phyloP scores from a whole-genome alignment of 495 filamentous ascomycete species.

The Xylaria longipes region DNA sequence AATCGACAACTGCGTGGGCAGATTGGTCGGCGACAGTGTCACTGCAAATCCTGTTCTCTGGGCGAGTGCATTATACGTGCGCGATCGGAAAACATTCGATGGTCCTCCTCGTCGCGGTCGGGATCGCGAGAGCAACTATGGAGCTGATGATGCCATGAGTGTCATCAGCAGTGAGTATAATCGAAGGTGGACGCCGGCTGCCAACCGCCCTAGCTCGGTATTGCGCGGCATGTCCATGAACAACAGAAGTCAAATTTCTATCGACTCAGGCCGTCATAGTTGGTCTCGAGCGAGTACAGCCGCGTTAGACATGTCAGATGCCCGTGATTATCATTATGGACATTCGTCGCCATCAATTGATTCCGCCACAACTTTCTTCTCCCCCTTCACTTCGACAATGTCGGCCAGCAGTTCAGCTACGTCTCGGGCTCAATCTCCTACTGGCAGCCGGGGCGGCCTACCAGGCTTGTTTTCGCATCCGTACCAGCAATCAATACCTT shows the following conservation, averaged over 20 bases:
- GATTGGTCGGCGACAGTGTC: conserved; percentile 85
- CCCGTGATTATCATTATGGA: conserved; percentile 71
- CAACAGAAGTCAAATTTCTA: conserved; percentile 68
- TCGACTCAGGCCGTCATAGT: conserved; percentile 70
- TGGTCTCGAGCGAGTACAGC: conserved; percentile 60
- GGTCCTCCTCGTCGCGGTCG: conserved; percentile 53
- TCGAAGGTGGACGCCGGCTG: conserved; percentile 44
- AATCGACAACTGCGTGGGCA: conserved; percentile 83
- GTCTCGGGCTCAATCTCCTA: conserved; percentile 61
- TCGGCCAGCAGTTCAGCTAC: conserved; percentile 65
- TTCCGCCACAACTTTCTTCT: conserved; percentile 86
- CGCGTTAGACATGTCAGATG: conserved; percentile 69
- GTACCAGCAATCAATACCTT: conserved; percentile 47
- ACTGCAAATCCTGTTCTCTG: conserved; percentile 88
- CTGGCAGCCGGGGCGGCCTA: conserved; percentile 59
- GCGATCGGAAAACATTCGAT: conserved; percentile 79
- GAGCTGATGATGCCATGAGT: conserved; percentile 57
- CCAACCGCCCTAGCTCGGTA: conserved; percentile 44
- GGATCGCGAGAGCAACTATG: conserved; percentile 54
- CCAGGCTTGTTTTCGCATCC: conserved; percentile 52
- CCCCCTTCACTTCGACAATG: conserved; percentile 72
- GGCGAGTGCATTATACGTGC: conserved; percentile 87
- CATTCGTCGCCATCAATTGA: conserved; percentile 76
- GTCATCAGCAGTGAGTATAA: conserved; percentile 60
- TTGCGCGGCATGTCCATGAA: conserved; percentile 60